Base-by-base conservation (phyloP, 768 basidiomycete genomes). In the Termitomyces sp. region DNA sequence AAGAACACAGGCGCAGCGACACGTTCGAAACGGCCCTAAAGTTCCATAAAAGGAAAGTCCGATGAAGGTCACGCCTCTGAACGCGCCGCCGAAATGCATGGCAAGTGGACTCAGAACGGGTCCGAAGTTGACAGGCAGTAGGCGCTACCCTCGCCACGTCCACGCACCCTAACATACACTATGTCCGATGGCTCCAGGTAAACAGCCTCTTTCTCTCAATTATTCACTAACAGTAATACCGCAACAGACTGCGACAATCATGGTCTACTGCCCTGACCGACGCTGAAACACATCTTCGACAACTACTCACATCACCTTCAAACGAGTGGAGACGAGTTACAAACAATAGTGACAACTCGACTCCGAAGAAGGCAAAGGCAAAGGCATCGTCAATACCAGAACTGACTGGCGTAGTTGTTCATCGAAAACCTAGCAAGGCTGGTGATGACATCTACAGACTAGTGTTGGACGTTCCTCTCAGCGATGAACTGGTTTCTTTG, bases 311-410 rank as follows among this genome's bases (percentile, higher is more conserved):
- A 6, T 89, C 90, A 5, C 74, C 87, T 46, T 74, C 82, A 12
- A 82, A 75, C 10, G 86, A 91, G 48, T 97, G 95, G 95, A 95
- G 86, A 66, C 84, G 92, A 25, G 79, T 95, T 25, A 77, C 82
- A 10, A 73, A 75, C n/a, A 68, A 73, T 21, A 63, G 61, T 38
- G 70, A 80, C 31, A 62, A 65, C 27, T 69, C 79, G 2, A 63
- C 74, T 17, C 74, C 71, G 52, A 77, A 77, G 66, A 90, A 91
- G 66, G 85, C 85, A 48, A 90, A 89, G 65, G 75, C 77, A 0
- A 80, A 83, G 43, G 70, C 66, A 34, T 68, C 81, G 4, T 69
- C 74, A 0, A 68, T 77, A 9, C 85, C 90, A 41, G 85, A 89
- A 56, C 73, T 87, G 19, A 70, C 78, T 11, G 88, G 93, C 69